Percentiles rank a stretch among this genome's conserved stretches.
Evolutionary conservation across 2,329 filamentous ascomycete genomes (phyloP).

Genomic region (Sordariomycetes sp.): DNA sequence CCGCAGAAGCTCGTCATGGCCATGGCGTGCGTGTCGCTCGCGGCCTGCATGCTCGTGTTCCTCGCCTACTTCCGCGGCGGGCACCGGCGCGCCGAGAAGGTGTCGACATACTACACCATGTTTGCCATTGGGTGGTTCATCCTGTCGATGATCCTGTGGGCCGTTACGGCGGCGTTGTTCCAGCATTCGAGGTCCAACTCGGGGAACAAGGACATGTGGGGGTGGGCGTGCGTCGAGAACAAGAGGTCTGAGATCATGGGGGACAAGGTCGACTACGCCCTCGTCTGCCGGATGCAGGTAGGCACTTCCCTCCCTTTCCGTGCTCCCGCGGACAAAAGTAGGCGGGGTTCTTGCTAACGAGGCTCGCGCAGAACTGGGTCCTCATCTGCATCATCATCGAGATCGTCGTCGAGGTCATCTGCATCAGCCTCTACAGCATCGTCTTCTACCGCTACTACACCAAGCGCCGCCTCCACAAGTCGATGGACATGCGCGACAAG

Average conservation of each 20-base stretch:
- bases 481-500: conserved; percentile 90
- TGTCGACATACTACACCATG: conserved; percentile 87
- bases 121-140: conserved; percentile 92
- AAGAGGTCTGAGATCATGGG: conserved; percentile 63
- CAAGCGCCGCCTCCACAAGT: conserved; percentile 89
- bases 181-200: conserved; percentile 60
- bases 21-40: conserved; percentile 69
- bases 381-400: conserved; percentile 97
- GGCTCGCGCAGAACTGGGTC: conserved; percentile 59
- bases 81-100: conserved; percentile 80
- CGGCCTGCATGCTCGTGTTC: conserved; percentile 69
- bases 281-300: conserved; percentile 72
- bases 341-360: neutral
- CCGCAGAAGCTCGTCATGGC: conserved; percentile 74
- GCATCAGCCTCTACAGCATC: conserved; percentile 83
- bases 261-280: conserved; percentile 72
- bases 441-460: conserved; percentile 97
- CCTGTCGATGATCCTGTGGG: conserved; percentile 87
- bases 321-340: neutral
- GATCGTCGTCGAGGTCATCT: conserved; percentile 81
- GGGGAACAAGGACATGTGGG: conserved; percentile 84
- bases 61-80: conserved; percentile 79
- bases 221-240: conserved; percentile 93
- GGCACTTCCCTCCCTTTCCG: neutral
- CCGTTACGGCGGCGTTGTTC: conserved; percentile 69